Evolutionary conservation across 768 basidiomycete species (phyloP), one percentile per base, ranked within the genome.

Genomic region (Naganishia vaughanmartiniae): DNA sequence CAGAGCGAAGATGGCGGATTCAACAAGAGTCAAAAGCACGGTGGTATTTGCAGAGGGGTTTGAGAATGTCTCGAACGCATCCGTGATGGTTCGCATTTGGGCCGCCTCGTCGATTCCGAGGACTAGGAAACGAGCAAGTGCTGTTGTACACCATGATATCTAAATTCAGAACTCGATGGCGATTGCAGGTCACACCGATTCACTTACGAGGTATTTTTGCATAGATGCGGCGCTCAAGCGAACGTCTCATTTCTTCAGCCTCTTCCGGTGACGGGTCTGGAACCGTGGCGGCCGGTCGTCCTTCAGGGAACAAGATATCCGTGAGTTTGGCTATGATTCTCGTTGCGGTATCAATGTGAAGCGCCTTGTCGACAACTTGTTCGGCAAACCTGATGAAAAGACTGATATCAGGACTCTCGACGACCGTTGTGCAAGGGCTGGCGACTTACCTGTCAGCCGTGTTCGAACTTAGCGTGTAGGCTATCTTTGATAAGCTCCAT

Each of bases 221-320:
- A 28, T 28, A 63, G 39, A 63, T 14, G 14, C 60, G 39, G 19
- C n/a, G n/a, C 26, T 63, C 60, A 24, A 63, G 60, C 60, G 36
- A 26, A 26, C 28, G 39, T 34, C 86, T 85, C 58, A 92, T 83
- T 39, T 83, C 84, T 1, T 83, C 82, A 73, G 91, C 89, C 79
- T 94, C 92, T 73, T 90, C 90, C 0, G 83, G 83, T 0, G 89
- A 87, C 21, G 93, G 94, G 54, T 91, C 90, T 0, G 85, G 83
- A 1, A 89, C 87, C 0, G 87, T 80, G 0, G 88, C 87, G 0
- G 86, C 90, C 0, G 92, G 93, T 81, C 91, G 92, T 17, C 95
- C 94, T 4, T 80, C 75, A 0, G 95, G 94, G 78, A 95, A 98
- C 31, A 98, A 84, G 10, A 89, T 85, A 11, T 85, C 85, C 75